Base-by-base conservation (phyloP, 1,284 basidiomycete genomes). In the Boletus chippewaensis region DNA sequence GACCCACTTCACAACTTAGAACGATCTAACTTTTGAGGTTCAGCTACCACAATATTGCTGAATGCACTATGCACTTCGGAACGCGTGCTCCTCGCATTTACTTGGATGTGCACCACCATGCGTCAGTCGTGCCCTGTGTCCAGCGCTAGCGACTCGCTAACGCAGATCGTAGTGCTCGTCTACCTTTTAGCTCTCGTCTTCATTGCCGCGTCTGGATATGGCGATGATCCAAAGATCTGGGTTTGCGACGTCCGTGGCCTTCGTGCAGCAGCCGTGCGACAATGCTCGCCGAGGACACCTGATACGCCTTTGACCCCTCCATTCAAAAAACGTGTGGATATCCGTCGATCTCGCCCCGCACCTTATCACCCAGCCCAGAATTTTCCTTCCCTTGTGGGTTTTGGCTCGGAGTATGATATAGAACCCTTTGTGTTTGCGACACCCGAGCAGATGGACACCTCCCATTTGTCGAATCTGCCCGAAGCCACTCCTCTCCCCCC, bases 61-160 rank as follows among this genome's bases (percentile, higher is more conserved):
- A 18, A 52, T 49, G 47, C 32, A 20, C 15, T 45, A n/a, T 89
- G 87, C 61, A 63, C 66, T 9, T 85, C 86, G n/a, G 71, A 73
- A 18, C 71, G 65, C 48, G 71, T 83, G 24, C 68, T 87, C 32
- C 64, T 81, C 55, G 81, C 74, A 5, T 85, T 87, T 59, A 72
- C 79, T 39, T 89, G 86, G 87, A 69, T 78, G 32, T 76, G 71
- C 58, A 72, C 78, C 32, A 61, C 74, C 34, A 70, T 74, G 40
- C 62, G 85, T 89, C 57, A 61, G 84, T 73, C 26, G 28, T 57
- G 18, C 39, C 42, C 15, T 35, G 31, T 41, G 22, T 44, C 56
- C 26, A n/a, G 26, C 5, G 7, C 7, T 47, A 32, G 48, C 32
- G n/a, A 16, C 22, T 42, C 7, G 47, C 49, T 59, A 24, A 45